phyloP scores from a whole-genome alignment of 225 moss, liverwort and hornwort genomes.

The Marchantia polymorpha region DNA sequence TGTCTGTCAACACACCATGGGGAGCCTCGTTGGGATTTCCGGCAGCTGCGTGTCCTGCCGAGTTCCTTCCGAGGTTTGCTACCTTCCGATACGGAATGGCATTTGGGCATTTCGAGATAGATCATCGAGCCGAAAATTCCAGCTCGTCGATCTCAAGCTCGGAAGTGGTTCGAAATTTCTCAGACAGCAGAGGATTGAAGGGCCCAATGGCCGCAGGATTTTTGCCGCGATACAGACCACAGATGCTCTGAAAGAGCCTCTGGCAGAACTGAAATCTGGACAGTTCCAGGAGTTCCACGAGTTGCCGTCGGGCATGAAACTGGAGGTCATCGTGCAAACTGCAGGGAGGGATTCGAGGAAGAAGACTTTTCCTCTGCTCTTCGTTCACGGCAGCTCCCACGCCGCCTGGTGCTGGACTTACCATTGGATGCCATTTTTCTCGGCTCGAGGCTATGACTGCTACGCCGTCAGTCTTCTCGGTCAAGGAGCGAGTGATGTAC shows the following conservation, averaged over 20 bases:
- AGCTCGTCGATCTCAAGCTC: background rate
- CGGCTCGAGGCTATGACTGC: slow-evolving; percentile 74
- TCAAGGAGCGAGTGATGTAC: slow-evolving; percentile 74
- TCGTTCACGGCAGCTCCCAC: slow-evolving; percentile 90
- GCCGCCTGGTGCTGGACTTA: slow-evolving; percentile 94
- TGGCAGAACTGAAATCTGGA: slow-evolving; percentile 33
- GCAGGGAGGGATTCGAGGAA: slow-evolving; percentile 2
- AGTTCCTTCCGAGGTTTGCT: background rate
- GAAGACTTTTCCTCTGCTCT: slow-evolving; percentile 49
- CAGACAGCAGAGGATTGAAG: background rate
- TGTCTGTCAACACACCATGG: background rate
- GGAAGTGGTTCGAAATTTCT: background rate
- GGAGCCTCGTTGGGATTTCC: slow-evolving; percentile 4
- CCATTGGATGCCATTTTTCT: slow-evolving; percentile 75
- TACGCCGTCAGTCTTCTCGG: slow-evolving; percentile 74
- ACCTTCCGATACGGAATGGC: background rate
- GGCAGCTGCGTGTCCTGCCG: background rate
- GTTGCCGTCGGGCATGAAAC: slow-evolving; percentile 65
- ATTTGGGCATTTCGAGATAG: background rate
- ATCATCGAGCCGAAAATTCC: background rate
- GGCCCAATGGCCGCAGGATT: background rate
- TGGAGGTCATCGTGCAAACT: slow-evolving; percentile 60
- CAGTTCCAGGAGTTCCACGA: slow-evolving; percentile 52
- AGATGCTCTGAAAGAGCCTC: slow-evolving; percentile 13
- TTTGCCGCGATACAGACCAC: slow-evolving; percentile 22